Evolutionary conservation across 2,329 filamentous ascomycete species (phyloP), one percentile per base, ranked within the genome.

Genomic region (Thermothelomyces thermophilus): DNA sequence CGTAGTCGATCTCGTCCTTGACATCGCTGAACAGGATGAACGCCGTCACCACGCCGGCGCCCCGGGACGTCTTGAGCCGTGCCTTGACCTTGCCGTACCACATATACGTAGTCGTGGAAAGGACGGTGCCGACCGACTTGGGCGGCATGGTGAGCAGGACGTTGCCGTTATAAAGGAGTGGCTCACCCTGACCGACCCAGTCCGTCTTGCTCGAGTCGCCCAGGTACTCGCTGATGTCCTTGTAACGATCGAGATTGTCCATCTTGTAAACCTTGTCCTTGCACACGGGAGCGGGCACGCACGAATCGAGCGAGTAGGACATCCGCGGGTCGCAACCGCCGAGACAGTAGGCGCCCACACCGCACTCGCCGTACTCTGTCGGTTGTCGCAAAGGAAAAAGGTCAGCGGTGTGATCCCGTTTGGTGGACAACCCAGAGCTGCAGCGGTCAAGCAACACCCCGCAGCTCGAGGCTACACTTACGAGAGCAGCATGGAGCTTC

Each of bases 1-100:
- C 93, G 66, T 89, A 97, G 72, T 98, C 93, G 62, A 98, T 95
- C 70, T 98, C 93, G 64, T 98, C 93, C 76, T 96, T 95, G 63
- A 94, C 86, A 63, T 97, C 91, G 31, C 87, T 90, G 68, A 96
- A 82, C 64, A 97, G 75, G 66, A 98, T 98, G 66, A 98, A 98
- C 26, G 90, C 91, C 2, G 90, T 94, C n/a, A 98, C 86, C 19
- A 98, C 93, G 75, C 93, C 93, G 40, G 75, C 72, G 51, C 90
- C 90, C 62, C 87, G 83, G 57, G 84, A 86, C 0, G 90, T 91
- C 75, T 89, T 93, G 68, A 97, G 74, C 50, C 74, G 86, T 48
- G 88, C 89, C 67, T 85, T 86, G 62, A 95, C 84, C 68, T 87
- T 95, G 64, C 93, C 93, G 68, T 97, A 98, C 93, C 93, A 97